Base-by-base conservation (phyloP, 768 basidiomycete species). In the Phlebiopsis gigantea region DNA sequence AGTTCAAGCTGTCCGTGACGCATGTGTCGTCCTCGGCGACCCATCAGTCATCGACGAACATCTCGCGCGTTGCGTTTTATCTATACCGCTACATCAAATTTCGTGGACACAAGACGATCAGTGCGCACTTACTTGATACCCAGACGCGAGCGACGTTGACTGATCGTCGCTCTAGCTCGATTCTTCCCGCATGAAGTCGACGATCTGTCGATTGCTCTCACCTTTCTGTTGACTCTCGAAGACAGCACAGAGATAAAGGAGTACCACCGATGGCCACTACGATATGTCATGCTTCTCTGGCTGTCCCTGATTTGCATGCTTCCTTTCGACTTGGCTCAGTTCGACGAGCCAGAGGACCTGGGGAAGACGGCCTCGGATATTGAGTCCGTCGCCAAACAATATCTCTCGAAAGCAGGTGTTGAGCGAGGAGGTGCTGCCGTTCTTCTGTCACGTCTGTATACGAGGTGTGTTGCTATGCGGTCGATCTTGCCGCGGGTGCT, bases 131-230 rank as follows among this genome's bases (percentile, higher is more conserved):
- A 22, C 29, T 31, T 26, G 24, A 25, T 50, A 31, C 46, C 56
- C 25, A 44, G 4, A 25, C 29, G 1, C 24, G 4, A 41, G 39
- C 15, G 30, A 39, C 3, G 19, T 55, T 47, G 30, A 22, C 43
- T 55, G 24, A 57, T 46, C 52, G 34, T 30, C 24, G 60, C 57
- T 60, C 56, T 66, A 99, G 96, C 88, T 60, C 85, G 91, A 60
- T 94, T 89, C 71, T 97, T 99, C 67, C 96, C 96, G 42, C 96
- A 98, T 66, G 87, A 93, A 65, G 79, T 97, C 31, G 76, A 82
- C 1, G 92, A 96, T 70, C 77, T 98, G 3, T 80, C 84, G 0
- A 79, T 91, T 49, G 88, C 87, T 0, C 72, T 96, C 14, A 75
- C 79, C 17, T 89, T 85, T 64, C 79, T 91, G 64, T 72, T 75